These are phyloP conservation scores for Ettlia oleoabundans DNA, from an alignment of 139 green algal genomes.

Conservation along the genomic window DNA sequence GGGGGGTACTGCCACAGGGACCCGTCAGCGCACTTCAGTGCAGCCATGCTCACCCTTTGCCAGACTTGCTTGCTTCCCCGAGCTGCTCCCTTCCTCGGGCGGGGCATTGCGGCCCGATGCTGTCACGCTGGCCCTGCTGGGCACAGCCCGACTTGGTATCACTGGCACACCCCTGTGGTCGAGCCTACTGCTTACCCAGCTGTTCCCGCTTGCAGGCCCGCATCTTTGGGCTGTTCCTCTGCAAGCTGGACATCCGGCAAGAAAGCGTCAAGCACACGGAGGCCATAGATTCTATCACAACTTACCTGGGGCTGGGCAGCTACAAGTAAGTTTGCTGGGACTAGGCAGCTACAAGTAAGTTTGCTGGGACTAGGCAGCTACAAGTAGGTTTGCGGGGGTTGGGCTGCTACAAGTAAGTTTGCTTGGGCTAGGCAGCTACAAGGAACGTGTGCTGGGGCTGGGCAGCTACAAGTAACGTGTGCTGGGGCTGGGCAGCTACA, in stretches of 20 bases:
- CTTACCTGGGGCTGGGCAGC: constrained; percentile 76
- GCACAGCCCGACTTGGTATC: too few relatives aligned
- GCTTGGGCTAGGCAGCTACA: constrained; percentile 72
- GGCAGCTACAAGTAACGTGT: too few relatives aligned
- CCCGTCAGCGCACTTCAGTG: too few relatives aligned
- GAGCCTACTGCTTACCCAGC: background rate
- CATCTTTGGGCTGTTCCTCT: constrained; percentile 73
- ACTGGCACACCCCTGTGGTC: too few relatives aligned
- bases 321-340: constrained; percentile 74
- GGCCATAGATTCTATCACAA: constrained; percentile 90
- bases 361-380: constrained; percentile 78
- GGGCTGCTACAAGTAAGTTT: constrained; percentile 71
- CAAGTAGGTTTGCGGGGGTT: constrained; percentile 67
- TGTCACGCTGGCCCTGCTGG: too few relatives aligned
- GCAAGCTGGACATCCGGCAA: constrained; percentile 83
- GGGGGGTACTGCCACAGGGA: too few relatives aligned
- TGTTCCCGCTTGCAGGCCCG: constrained; percentile 51
- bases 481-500: too few relatives aligned
- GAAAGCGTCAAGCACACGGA: constrained; percentile 70
- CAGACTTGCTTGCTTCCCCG: too few relatives aligned
- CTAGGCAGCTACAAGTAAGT: constrained; percentile 75
- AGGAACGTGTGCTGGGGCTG: too few relatives aligned
- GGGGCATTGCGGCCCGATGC: too few relatives aligned
- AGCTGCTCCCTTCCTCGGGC: too few relatives aligned
- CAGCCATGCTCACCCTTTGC: too few relatives aligned